Evolutionary conservation across 1,139 yeast species (phyloP).

Genomic region (Geotrichum aggregatum): DNA sequence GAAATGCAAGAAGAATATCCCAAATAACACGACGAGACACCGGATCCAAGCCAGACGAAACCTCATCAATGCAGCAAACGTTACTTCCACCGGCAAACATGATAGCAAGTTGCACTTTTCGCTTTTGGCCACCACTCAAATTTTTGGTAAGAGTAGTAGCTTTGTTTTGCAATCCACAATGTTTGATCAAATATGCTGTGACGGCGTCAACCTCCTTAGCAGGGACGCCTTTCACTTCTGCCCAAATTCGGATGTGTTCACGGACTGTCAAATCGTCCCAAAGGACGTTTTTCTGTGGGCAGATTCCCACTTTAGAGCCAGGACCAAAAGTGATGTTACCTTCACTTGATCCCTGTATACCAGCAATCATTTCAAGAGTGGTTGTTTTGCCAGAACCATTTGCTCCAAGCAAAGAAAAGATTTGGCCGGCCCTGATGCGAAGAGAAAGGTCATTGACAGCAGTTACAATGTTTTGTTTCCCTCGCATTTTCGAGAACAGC

Average conservation of each 20-base stretch:
- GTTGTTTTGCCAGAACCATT: conserved; percentile 43
- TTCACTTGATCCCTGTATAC: conserved; percentile 33
- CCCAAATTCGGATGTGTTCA: conserved; percentile 38
- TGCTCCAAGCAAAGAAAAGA: conserved; percentile 39
- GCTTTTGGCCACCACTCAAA: conserved; percentile 89
- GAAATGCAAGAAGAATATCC: conserved; percentile 37
- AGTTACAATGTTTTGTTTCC: conserved; percentile 26
- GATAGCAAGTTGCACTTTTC: conserved; percentile 75
- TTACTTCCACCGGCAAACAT: conserved; percentile 40
- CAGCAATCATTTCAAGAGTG: conserved; percentile 40
- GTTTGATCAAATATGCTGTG: conserved; percentile 28
- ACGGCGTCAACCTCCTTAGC: conserved; percentile 20
- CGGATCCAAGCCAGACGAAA: conserved; percentile 41
- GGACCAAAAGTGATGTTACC: conserved; percentile 33
- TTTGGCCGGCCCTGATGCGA: conserved; percentile 34
- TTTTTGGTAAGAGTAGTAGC: conserved; percentile 27
- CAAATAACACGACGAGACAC: conserved; percentile 39
- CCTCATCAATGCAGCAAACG: conserved; percentile 41
- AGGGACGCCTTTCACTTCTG: conserved; percentile 34
- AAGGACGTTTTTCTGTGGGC: conserved; percentile 40
- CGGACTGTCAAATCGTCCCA: conserved; percentile 39
- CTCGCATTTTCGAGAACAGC: background rate
- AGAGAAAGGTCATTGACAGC: conserved; percentile 37
- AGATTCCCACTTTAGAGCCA: conserved; percentile 37
- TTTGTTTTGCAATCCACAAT: conserved; percentile 36